Conservation (phyloP, 306 rosid species). For the Sindora glabra region DNA sequence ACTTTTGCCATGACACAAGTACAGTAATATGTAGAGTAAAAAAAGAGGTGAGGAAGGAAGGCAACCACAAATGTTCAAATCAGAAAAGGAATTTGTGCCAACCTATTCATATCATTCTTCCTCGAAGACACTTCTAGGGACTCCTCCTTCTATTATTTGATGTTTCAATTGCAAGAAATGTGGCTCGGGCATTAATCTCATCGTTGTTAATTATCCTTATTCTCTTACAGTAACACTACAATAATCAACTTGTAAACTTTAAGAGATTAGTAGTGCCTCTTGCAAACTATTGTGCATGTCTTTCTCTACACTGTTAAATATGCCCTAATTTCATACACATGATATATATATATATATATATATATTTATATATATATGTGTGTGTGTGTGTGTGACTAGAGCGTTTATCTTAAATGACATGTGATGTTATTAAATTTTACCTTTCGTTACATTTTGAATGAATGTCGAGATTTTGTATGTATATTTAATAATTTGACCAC, state of each 20-base stretch:
- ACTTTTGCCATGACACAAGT: conserved; percentile 3
- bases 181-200: conserved; percentile 9
- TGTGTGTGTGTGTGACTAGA: too few relatives aligned
- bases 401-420: too few relatives aligned
- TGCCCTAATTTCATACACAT: too few relatives aligned
- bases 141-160: conserved; percentile 23
- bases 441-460: too few relatives aligned
- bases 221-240: conserved; percentile 8
- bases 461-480: too few relatives aligned
- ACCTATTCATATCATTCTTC: conserved; percentile 13
- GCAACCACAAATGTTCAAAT: conserved; percentile 17
- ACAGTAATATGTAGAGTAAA: not conserved
- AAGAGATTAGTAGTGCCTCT: not conserved
- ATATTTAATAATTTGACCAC: too few relatives aligned
- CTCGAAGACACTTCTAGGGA: conserved; percentile 19
- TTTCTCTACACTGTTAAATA: too few relatives aligned
- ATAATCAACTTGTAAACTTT: not conserved
- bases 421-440: too few relatives aligned
- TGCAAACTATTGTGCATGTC: too few relatives aligned
- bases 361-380: too few relatives aligned
- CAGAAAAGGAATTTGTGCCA: conserved; percentile 17
- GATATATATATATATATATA: too few relatives aligned
- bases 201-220: conserved; percentile 10
- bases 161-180: not conserved
- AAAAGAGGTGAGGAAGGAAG: conserved; percentile 4